Base-by-base conservation (phyloP, 129 eudicot genomes). In the Apium graveolens region DNA sequence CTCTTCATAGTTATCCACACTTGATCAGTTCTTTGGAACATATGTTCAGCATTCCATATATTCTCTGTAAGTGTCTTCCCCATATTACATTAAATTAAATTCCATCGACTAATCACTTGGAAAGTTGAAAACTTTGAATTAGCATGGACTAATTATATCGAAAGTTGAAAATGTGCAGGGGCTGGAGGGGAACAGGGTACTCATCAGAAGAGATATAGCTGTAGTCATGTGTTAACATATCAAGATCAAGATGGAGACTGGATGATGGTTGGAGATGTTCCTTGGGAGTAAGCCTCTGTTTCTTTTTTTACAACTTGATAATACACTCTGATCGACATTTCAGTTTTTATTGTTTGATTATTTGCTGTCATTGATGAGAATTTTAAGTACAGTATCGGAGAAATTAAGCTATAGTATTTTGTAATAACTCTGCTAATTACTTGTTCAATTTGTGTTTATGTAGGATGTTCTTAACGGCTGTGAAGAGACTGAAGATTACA, bases 251-350 rank as follows among this genome's bases (percentile, higher is more conserved):
- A 74, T 5, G 77, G 77, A 32, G 77, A 74, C 60, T 44, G 77
- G 77, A 74, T 74, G 77, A 74, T 74, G 77, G 60, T 74, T 3
- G 77, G 77, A 13, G 77, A 74, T 74, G 77, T 74, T 44, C 77
- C 77, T 74, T 74, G 77, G 60, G 77, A 74, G 77, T 74, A 74
- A 74, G 62, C n/a, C 14, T 34, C 45, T 9, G 16, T 18, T 9
- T 5, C 21, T 7, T 4, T 16, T 16, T 35, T 31, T 65, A 3
- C 17, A 31, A 11, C 35, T 31, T 5, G 16, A 68, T 66, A 4
- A 32, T 4, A 16, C 16, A 1, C 11, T 31, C 9, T 29, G 9
- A 37, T 3, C 5, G 14, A 65, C 9, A 12, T 11, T 4, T 27
- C 1, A 31, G 6, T 3, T 21, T n/a, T 60, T 0, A 60, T 21